phyloP scores from a whole-genome alignment of 306 rosid species.

The Neltuma alba region DNA sequence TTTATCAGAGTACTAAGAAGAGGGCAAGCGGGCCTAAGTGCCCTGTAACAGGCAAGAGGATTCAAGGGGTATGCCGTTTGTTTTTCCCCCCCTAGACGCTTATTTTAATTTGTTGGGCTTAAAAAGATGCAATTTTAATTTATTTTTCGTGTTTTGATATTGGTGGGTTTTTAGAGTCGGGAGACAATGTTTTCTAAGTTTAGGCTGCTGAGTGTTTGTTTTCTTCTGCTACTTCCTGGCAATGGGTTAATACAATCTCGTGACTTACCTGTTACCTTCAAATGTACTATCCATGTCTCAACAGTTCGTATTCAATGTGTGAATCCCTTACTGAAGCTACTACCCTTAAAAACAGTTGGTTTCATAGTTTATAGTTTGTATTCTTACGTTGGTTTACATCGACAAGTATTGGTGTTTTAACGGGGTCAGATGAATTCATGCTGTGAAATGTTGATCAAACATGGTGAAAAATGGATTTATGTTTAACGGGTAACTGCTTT shows the following conservation, averaged over 20 bases:
- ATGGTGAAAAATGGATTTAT: background rate
- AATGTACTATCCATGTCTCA: background rate
- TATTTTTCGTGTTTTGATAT: background rate
- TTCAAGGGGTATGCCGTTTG: slow-evolving; percentile 58
- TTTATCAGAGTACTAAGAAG: slow-evolving; percentile 76
- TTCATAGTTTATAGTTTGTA: background rate
- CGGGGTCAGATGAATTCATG: background rate
- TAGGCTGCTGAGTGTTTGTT: background rate
- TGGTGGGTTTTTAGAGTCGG: background rate
- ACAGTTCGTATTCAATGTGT: background rate
- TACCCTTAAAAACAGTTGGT: background rate
- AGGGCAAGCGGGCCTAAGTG: slow-evolving; percentile 82
- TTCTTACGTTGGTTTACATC: background rate
- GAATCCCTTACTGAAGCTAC: background rate
- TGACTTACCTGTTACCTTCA: background rate
- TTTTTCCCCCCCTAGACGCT: too few relatives aligned
- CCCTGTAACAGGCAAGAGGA: slow-evolving; percentile 82
- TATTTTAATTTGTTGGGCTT: background rate
- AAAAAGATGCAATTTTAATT: background rate
- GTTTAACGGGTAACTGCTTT: background rate
- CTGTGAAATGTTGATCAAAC: background rate
- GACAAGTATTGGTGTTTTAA: background rate
- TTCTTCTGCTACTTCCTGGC: background rate
- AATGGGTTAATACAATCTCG: background rate
- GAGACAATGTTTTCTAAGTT: background rate